A percentile compares a stretch with the other conserved stretches of the same genome.
Conservation (phyloP, 208 protist genomes). For the Leishmania arabica region DNA sequence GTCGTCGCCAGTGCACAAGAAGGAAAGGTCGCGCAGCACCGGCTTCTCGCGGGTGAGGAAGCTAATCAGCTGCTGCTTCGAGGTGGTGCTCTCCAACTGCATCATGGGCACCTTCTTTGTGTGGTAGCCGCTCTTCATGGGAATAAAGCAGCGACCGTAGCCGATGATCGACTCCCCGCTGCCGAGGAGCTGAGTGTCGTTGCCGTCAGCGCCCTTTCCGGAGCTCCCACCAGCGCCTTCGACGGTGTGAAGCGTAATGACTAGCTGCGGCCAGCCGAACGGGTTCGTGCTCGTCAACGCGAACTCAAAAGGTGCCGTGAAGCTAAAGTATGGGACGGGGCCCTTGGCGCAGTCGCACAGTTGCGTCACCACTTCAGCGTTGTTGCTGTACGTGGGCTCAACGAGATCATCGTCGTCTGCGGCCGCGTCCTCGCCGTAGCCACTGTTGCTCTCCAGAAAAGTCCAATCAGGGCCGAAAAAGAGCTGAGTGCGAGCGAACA, state of each 20-base stretch:
- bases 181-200: conserved; percentile 43
- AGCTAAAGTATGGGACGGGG: conserved; percentile 73
- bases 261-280: conserved; percentile 83
- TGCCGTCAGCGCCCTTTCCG: conserved; percentile 31
- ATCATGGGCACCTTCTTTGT: conserved; percentile 62
- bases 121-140: conserved; percentile 67
- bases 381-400: conserved; percentile 63
- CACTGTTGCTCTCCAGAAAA: conserved; percentile 33
- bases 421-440: conserved; percentile 8
- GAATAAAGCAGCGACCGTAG: conserved; percentile 85
- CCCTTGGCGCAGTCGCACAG: conserved; percentile 57
- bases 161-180: conserved; percentile 61
- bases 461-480: conserved; percentile 84
- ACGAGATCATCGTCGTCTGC: conserved; percentile 34
- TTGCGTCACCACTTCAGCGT: conserved; percentile 85
- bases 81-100: conserved; percentile 72
- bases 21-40: conserved; percentile 78
- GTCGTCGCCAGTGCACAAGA: conserved; percentile 81
- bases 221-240: conserved; percentile 31
- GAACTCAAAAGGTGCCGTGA: conserved; percentile 81
- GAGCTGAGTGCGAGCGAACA: conserved; percentile 87
- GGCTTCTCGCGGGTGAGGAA: conserved; percentile 58
- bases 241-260: conserved; percentile 79
- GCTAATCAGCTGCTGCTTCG: conserved; percentile 61
- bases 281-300: conserved; percentile 80